phyloP scores from a whole-genome alignment of 805 yeast species.

The Wickerhamiella dianesei region DNA sequence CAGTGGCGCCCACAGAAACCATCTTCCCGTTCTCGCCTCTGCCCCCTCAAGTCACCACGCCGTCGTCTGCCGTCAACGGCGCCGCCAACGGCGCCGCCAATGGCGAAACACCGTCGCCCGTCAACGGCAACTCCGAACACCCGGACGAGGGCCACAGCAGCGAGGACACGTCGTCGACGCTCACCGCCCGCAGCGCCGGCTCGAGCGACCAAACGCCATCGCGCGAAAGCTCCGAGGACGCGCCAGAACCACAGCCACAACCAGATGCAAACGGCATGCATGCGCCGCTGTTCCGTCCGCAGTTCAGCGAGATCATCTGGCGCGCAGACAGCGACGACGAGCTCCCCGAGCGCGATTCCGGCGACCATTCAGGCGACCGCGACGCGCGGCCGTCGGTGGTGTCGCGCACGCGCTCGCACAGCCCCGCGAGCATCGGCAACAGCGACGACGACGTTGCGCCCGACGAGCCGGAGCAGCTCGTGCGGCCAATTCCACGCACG shows the following conservation, averaged over 20 bases:
- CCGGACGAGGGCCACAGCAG: background rate
- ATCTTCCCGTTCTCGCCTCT: background rate
- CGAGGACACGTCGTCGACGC: background rate
- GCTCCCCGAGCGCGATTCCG: background rate
- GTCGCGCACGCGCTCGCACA: background rate
- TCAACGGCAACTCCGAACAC: too few relatives aligned
- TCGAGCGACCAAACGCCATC: background rate
- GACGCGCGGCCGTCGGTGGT: background rate
- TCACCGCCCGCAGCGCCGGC: background rate
- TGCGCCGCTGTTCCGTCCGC: conserved; percentile 5
- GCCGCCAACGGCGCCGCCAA: too few relatives aligned
- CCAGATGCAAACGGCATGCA: too few relatives aligned
- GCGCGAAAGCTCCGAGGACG: background rate
- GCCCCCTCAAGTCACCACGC: too few relatives aligned
- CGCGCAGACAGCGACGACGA: conserved; percentile 10
- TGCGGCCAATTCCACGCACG: background rate
- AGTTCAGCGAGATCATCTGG: conserved; percentile 19
- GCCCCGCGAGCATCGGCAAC: background rate
- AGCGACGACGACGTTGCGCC: background rate
- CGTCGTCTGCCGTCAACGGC: too few relatives aligned
- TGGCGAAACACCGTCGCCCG: too few relatives aligned
- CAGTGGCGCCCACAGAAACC: background rate
- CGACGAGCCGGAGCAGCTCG: background rate
- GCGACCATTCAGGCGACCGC: background rate
- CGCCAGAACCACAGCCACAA: too few relatives aligned